phyloP scores from a whole-genome alignment of 1,284 basidiomycete species.

The Xanthoconium separans region DNA sequence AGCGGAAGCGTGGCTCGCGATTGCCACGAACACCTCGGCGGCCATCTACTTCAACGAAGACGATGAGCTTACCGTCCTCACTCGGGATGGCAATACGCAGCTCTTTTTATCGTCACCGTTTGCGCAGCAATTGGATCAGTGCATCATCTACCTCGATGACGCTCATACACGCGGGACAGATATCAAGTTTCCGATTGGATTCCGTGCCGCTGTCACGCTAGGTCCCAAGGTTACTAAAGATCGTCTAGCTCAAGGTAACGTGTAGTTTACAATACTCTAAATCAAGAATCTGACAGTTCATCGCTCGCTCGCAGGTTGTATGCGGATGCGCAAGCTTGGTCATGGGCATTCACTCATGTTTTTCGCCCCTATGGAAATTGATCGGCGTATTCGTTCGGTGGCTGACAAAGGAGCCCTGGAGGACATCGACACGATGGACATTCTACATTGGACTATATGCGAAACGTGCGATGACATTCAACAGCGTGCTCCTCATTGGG shows the following conservation, averaged over 20 bases:
- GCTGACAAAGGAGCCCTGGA: not conserved
- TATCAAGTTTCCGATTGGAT: conserved; percentile 45
- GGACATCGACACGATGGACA: conserved; percentile 32
- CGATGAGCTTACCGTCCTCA: conserved; percentile 43
- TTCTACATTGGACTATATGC: conserved; percentile 44
- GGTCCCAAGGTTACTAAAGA: conserved; percentile 55
- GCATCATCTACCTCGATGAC: conserved; percentile 54
- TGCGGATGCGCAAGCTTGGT: conserved; percentile 1
- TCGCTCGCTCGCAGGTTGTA: not conserved
- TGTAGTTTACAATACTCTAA: not conserved
- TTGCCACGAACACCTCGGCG: conserved; percentile 34
- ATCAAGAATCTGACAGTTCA: not conserved
- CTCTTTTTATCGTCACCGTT: conserved; percentile 43
- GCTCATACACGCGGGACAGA: conserved; percentile 58
- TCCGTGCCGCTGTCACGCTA: conserved; percentile 50
- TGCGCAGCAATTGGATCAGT: conserved; percentile 40
- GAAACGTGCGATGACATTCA: conserved; percentile 46
- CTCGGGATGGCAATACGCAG: conserved; percentile 38
- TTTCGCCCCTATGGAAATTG: not conserved
- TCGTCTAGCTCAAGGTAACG: conserved; percentile 47
- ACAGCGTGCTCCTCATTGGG: conserved; percentile 42
- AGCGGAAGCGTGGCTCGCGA: conserved; percentile 40
- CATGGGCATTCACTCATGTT: not conserved
- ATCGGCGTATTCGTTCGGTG: not conserved
- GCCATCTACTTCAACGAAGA: conserved; percentile 47